phyloP scores from a whole-genome alignment of 305 asterid genomes.

The Rubia tinctorum region DNA sequence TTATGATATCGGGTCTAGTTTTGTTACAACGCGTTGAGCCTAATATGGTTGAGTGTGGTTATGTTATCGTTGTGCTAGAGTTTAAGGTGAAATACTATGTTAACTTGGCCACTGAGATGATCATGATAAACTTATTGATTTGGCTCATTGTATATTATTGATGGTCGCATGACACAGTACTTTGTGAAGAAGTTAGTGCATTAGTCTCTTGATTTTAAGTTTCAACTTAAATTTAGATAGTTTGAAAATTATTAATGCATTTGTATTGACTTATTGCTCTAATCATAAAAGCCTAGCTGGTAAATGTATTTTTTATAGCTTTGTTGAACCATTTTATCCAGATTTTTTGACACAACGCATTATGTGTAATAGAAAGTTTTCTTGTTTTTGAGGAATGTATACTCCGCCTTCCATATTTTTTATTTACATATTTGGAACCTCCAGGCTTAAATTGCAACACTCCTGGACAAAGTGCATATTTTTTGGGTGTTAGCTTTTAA shows the following conservation, averaged over 20 bases:
- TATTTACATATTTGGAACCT: constrained; percentile 17
- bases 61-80: constrained; percentile 74
- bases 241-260: neutral
- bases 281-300: too few species aligned
- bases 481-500: too few species aligned
- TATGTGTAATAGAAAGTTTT: neutral
- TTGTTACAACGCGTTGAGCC: constrained; percentile 61
- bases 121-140: neutral
- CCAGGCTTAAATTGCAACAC: constrained; percentile 59
- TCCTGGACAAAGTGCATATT: constrained; percentile 55
- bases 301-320: too few species aligned
- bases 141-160: constrained; percentile 29
- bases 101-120: constrained; percentile 1
- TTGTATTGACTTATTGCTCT: neutral
- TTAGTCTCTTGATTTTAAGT: neutral
- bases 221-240: neutral
- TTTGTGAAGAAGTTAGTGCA: constrained; percentile 58
- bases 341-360: too few species aligned
- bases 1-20: neutral
- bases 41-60: constrained; percentile 77
- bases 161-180: constrained; percentile 57
- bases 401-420: neutral
- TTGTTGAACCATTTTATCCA: neutral
- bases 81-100: constrained; percentile 43
- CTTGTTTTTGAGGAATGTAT: neutral